Percentiles rank a stretch among this genome's conserved stretches.
phyloP scores from a whole-genome alignment of 2,329 filamentous ascomycete genomes.

The Blastomyces gilchristii region DNA sequence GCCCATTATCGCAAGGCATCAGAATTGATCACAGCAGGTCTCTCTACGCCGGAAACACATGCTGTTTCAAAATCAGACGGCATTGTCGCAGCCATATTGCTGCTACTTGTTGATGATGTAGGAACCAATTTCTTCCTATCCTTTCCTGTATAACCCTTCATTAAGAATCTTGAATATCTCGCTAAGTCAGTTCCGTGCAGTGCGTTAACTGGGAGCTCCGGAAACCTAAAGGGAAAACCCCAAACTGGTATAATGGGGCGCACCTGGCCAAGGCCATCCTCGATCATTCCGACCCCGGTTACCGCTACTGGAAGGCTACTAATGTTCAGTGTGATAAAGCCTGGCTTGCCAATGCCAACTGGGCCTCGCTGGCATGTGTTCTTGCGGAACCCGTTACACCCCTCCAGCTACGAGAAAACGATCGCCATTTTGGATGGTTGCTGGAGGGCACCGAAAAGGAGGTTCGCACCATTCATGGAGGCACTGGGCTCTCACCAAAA shows the following conservation, averaged over 20 bases:
- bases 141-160: neutral
- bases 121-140: neutral
- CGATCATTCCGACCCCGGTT: neutral
- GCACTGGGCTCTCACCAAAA: constrained; percentile 11
- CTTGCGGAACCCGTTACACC: neutral
- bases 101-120: neutral
- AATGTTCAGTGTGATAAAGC: neutral
- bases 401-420: neutral
- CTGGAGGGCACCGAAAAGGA: constrained; percentile 10
- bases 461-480: constrained; percentile 12
- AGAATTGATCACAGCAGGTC: neutral
- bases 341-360: neutral
- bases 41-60: neutral
- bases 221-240: neutral
- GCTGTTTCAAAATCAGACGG: neutral
- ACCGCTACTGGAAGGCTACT: neutral
- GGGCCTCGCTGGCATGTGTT: neutral
- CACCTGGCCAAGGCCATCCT: neutral
- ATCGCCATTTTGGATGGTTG: neutral
- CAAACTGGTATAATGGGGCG: neutral
- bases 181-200: neutral
- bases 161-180: neutral
- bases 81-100: neutral
- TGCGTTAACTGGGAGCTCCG: neutral
- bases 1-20: neutral